A percentile compares a stretch with the other conserved stretches of the same genome.
Evolutionary conservation across 345 rosid species (phyloP).

Genomic region (Hypericum androsaemum): DNA sequence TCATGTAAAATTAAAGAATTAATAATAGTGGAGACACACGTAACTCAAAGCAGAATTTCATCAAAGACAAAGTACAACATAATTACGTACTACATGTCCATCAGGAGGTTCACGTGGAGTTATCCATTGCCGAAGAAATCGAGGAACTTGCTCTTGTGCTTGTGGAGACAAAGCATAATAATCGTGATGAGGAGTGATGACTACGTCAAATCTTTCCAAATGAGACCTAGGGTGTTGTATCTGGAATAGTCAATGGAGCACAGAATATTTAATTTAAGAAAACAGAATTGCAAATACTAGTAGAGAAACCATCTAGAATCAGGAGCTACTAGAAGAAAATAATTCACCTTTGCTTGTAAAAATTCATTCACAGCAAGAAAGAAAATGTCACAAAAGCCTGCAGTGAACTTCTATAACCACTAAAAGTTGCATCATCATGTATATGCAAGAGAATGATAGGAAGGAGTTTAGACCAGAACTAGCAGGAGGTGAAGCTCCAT

Average conservation of each 20-base stretch:
- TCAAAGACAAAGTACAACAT: slow-evolving; percentile 1
- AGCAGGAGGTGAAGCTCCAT: too few species aligned
- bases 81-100: slow-evolving; percentile 53
- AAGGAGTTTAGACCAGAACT: too few species aligned
- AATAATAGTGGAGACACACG: slow-evolving; percentile 7
- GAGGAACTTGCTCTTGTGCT: slow-evolving; percentile 72
- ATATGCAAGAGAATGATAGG: too few species aligned
- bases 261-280: not conserved
- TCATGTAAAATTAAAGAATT: slow-evolving; percentile 7
- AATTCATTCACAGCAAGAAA: too few species aligned
- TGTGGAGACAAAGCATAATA: slow-evolving; percentile 76
- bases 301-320: not conserved
- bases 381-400: too few species aligned
- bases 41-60: slow-evolving; percentile 1
- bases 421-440: too few species aligned
- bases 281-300: not conserved
- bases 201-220: slow-evolving; percentile 84
- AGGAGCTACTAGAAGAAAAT: not conserved
- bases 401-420: too few species aligned
- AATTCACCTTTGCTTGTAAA: too few species aligned
- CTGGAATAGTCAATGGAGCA: slow-evolving; percentile 28
- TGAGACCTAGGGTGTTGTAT: slow-evolving; percentile 90
- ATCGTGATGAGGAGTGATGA: slow-evolving; percentile 87
- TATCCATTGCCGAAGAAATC: slow-evolving; percentile 64
- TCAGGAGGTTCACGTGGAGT: slow-evolving; percentile 75